phyloP scores from a whole-genome alignment of 2,329 filamentous ascomycete species.

The Trichoderma lentiforme region DNA sequence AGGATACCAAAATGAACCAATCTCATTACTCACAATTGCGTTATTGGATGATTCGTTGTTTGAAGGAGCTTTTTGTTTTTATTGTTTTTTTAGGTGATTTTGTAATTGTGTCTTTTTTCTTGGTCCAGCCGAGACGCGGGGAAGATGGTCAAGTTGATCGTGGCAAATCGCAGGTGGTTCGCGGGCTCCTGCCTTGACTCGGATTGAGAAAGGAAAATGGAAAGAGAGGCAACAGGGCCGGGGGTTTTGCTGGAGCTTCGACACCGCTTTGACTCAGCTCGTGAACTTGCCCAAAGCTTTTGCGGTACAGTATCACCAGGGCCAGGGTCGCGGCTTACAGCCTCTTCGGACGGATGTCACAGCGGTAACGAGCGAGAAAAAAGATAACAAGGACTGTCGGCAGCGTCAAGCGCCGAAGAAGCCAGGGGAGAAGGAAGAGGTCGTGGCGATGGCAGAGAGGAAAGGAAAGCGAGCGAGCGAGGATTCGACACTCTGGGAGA shows the following conservation, averaged over 20 bases:
- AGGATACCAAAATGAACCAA: neutral
- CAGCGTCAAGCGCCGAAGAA: slow-evolving; percentile 16
- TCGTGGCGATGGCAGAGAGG: neutral
- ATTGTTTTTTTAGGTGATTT: neutral
- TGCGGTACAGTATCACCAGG: slow-evolving; percentile 12
- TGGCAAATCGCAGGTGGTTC: neutral
- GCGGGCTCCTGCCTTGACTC: neutral
- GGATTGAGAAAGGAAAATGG: slow-evolving; percentile 6
- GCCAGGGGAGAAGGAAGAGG: neutral
- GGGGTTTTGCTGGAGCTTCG: slow-evolving; percentile 11
- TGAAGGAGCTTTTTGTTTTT: neutral
- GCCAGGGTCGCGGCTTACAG: slow-evolving; percentile 15
- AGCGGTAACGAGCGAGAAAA: slow-evolving; percentile 4
- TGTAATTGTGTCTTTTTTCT: neutral
- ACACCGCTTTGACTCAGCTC: slow-evolving; percentile 16
- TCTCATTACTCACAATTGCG: slow-evolving; percentile 10
- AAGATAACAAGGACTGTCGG: slow-evolving; percentile 7
- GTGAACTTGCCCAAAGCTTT: slow-evolving; percentile 17
- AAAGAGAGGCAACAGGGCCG: slow-evolving; percentile 1
- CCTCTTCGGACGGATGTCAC: slow-evolving; percentile 3
- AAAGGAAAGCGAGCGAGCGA: slow-evolving; percentile 7
- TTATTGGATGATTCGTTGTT: neutral
- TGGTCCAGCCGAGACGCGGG: slow-evolving; percentile 13
- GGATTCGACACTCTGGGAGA: neutral
- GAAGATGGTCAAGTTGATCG: neutral